These are phyloP conservation scores for Chenopodium suecicum DNA, from an alignment of 148 eudicot genomes.

Conservation along the genomic window DNA sequence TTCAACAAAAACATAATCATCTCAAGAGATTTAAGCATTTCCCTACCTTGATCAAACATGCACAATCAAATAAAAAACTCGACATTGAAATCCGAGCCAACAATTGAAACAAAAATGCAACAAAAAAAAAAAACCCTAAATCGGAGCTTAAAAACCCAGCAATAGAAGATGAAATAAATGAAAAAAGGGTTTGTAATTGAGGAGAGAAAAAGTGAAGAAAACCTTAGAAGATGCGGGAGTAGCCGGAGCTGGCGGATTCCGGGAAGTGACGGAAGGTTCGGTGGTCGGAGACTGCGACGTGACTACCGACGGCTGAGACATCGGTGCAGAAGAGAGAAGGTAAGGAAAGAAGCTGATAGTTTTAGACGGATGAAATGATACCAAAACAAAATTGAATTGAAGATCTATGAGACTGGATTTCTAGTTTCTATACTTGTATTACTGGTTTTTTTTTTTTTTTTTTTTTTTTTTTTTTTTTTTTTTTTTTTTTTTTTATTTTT, in stretches of 20 bases:
- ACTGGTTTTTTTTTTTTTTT: no score
- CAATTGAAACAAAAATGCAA: neutral
- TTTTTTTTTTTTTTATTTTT: no score
- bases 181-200: neutral
- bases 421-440: no score
- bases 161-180: neutral
- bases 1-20: neutral
- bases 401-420: no score
- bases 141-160: neutral
- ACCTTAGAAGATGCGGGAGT: slow-evolving; percentile 34
- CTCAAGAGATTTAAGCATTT: neutral
- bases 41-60: neutral
- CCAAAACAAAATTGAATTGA: no score
- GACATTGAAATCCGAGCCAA: neutral
- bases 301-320: slow-evolving; percentile 18
- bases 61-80: neutral
- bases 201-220: neutral
- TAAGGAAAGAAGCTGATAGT: neutral
- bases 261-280: slow-evolving; percentile 25
- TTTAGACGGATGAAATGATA: no score
- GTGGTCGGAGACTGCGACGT: slow-evolving; percentile 16
- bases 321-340: neutral
- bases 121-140: neutral
- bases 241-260: slow-evolving; percentile 19
- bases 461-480: no score